Base-by-base conservation (phyloP, 306 rosid species). In the Cajanus cajan region DNA sequence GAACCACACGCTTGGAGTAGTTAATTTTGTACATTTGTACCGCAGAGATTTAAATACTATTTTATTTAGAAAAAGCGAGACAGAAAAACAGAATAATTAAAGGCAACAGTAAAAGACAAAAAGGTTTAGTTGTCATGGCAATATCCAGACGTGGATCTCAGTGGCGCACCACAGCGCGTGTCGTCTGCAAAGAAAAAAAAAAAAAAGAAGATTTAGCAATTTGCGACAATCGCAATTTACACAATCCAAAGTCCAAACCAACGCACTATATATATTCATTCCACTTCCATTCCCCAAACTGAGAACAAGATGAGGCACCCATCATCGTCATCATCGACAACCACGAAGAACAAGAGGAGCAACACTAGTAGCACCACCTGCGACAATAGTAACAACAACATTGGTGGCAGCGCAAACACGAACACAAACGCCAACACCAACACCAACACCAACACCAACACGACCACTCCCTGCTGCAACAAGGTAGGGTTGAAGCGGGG, bases 401-500 rank as follows among this genome's bases (percentile, higher is more conserved):
- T 63, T 65, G 19, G 40, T 0, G 36, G 18, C 11, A 47, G 57
- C 12, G n/a, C n/a, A n/a, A 52, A 5, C 47, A 61, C n/a, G 5
- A 36, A 18, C 0, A 54, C 9, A 4, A 9, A 3, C 21, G 4
- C 14, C 7, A 54, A 1, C 31, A 54, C 1, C 4, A 57, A 24
- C 14, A 18, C 10, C 14, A 52, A 7, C 12, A n/a, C n/a, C n/a
- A 18, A 14, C 6, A 6, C 21, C 0, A 48, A 8, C 31, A 37
- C 41, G 1, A 52, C 18, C 5, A 25, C 93, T 0, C 89, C 96
- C 1, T 92, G 97, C 74, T 88, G 93, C 58, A 72, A 37, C 80
- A 91, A 93, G 43, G 78, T 89, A 12, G 98, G 96, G n/a, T 40
- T 91, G 66, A 93, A 93, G 84, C 79, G 94, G 74, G 98, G 98